phyloP scores from a whole-genome alignment of 148 eudicot species.

The Camellia japonica region DNA sequence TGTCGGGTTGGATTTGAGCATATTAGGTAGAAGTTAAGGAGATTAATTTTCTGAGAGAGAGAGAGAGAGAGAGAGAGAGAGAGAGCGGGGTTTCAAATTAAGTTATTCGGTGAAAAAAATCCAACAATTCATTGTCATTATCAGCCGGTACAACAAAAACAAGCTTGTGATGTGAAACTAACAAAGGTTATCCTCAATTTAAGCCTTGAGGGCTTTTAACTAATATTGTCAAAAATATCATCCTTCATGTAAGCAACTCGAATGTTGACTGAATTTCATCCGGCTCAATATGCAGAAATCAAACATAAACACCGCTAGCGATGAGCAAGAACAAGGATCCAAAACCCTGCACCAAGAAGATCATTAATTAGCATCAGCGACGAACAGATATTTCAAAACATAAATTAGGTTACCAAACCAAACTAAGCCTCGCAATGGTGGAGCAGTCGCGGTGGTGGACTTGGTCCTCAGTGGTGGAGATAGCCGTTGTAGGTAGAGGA shows the following conservation, averaged over 20 bases:
- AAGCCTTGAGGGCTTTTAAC: not conserved
- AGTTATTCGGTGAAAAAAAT: not conserved
- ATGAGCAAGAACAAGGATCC: constrained; percentile 96
- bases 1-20: no score
- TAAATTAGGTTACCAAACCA: no score
- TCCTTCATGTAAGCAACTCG: not conserved
- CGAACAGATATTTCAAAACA: not conserved
- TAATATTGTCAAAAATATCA: constrained; percentile 5
- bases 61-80: not conserved
- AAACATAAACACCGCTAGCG: constrained; percentile 87
- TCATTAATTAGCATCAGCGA: constrained; percentile 2
- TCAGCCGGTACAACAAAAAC: not conserved
- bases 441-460: no score
- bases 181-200: not conserved
- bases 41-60: not conserved
- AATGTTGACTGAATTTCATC: not conserved
- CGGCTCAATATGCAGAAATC: constrained; percentile 16
- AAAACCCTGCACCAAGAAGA: constrained; percentile 71
- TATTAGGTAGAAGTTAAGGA: no score
- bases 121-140: not conserved
- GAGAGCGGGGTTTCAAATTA: not conserved
- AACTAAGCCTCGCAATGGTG: no score
- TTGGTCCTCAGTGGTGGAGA: no score
- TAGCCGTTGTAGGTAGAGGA: no score
- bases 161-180: not conserved